These are phyloP conservation scores for Lobosporangium transversale DNA, from an alignment of 192 early-diverging fungal species.

Conservation along the genomic window DNA sequence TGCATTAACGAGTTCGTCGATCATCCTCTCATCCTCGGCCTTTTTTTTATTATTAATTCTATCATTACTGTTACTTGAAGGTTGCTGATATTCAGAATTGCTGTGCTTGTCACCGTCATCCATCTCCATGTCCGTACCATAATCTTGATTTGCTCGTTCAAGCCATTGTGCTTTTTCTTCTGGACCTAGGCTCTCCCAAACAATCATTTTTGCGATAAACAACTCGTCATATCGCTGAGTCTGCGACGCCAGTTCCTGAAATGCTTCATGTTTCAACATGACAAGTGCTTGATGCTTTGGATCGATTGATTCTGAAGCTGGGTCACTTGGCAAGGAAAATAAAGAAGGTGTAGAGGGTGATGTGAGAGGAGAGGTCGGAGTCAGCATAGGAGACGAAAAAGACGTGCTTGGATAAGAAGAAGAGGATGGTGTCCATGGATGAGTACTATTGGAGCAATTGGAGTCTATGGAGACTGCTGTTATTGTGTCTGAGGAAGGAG, in stretches of 20 bases:
- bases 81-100: neutral
- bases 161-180: slow-evolving; percentile 46
- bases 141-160: slow-evolving; percentile 1
- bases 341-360: too few relatives aligned
- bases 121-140: neutral
- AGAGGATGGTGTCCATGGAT: neutral
- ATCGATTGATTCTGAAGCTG: too few relatives aligned
- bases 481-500: too few relatives aligned
- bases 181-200: slow-evolving; percentile 27
- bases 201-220: slow-evolving; percentile 50
- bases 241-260: slow-evolving; percentile 39
- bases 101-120: neutral
- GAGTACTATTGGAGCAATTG: neutral
- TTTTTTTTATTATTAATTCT: too few relatives aligned
- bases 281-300: slow-evolving; percentile 16
- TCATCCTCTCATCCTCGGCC: slow-evolving; percentile 5
- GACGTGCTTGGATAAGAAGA: neutral
- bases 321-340: too few relatives aligned
- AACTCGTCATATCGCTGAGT: slow-evolving; percentile 37
- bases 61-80: neutral
- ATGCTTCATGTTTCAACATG: slow-evolving; percentile 41
- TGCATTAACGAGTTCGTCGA: slow-evolving; percentile 30
- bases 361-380: too few relatives aligned
- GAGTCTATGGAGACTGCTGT: neutral
- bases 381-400: too few relatives aligned